Base-by-base conservation (phyloP, 2,329 filamentous ascomycete genomes). In the Trichoderma simmonsii region DNA sequence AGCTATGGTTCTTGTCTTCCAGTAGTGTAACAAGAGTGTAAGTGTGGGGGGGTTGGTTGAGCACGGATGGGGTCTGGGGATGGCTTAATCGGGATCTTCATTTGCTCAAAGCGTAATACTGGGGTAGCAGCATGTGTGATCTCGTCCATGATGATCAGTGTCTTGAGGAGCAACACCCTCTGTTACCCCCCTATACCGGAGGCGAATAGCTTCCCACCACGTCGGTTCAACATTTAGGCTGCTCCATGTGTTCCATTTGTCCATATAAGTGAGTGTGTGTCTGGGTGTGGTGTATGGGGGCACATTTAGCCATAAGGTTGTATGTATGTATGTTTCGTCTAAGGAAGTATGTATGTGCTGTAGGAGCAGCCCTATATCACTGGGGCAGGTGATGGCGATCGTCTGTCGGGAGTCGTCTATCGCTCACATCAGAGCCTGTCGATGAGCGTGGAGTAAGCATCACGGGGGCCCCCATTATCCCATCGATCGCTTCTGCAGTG, bases 301-400 rank as follows among this genome's bases (percentile, higher is more conserved):
- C 7, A 48, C 48, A 56, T 54, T 36, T 51, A 21, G 43, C 43
- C 43, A 51, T 36, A 39, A 51, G 43, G 43, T 51, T 51, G 11
- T 21, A 48, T 48, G 56, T 60, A 60, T 18, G 26, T 43, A 24
- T 34, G 43, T 51, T 12, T 48, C 4, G 5, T 56, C 12, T 24
- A 30, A 24, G 24, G 24, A 24, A 7, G 28, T 30, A 62, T 51
- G 11, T 21, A 48, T 48, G 56, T 60, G 34, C 9, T 61, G 56
- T 43, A 63, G 34, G 36, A 65, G 48, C 63, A 66, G 63, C 63
- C 63, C 21, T 66, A 60, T 60, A 48, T 34, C 24, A 34, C 63
- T 26, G 32, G 62, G 39, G 34, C 65, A 68, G 65, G 65, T 68
- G 65, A 68, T 32, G 36, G 36, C 21, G 51, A 67, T 67, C 64